Evolutionary conservation across 2,329 filamentous ascomycete species (phyloP).

Genomic region (Fusarium acutatum): DNA sequence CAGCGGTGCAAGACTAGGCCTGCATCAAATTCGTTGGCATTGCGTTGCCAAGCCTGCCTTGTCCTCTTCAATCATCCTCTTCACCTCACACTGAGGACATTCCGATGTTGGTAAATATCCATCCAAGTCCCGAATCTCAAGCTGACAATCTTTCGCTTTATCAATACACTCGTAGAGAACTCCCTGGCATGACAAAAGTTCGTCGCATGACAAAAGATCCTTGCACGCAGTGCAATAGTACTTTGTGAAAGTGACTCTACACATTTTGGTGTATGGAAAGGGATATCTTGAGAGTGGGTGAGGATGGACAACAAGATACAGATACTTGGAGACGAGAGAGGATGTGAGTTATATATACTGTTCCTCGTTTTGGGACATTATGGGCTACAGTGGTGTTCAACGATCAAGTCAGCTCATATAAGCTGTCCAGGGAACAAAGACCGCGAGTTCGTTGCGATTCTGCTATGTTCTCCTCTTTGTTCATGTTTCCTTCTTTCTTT

Average conservation of each 20-base stretch:
- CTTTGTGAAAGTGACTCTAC: background rate
- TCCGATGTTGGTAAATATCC: background rate
- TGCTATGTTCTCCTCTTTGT: background rate
- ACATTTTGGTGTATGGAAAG: background rate
- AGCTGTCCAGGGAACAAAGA: background rate
- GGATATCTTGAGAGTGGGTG: too few species aligned
- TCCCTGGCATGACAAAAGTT: background rate
- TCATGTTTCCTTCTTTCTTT: background rate
- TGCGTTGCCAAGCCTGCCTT: background rate
- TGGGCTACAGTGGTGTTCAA: fast-evolving
- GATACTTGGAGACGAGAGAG: too few species aligned
- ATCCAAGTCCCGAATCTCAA: background rate
- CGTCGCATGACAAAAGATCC: background rate
- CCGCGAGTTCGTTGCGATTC: too few species aligned
- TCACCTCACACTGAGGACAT: background rate
- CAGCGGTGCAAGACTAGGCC: too few species aligned
- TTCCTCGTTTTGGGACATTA: background rate
- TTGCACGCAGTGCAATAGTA: background rate
- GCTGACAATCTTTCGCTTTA: background rate
- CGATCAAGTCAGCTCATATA: background rate
- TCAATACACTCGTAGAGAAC: background rate
- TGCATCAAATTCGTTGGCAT: background rate
- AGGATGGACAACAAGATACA: too few species aligned
- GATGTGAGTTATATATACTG: background rate
- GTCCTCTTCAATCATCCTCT: background rate